phyloP scores from a whole-genome alignment of 2,329 filamentous ascomycete species.

The Cladobotryum mycophilum region DNA sequence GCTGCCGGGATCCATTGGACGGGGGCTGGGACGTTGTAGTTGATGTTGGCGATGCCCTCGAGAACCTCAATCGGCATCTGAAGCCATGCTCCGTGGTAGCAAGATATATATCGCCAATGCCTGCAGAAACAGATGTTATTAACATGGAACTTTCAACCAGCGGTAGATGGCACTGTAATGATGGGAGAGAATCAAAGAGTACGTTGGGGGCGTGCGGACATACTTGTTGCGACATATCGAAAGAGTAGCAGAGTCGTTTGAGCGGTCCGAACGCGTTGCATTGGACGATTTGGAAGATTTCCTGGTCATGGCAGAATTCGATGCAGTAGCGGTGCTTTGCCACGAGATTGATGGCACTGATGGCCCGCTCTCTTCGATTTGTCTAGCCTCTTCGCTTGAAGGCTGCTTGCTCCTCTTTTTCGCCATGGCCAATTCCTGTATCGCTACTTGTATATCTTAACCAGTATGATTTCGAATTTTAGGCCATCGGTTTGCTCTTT shows the following conservation, averaged over 20 bases:
- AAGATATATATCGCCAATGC: conserved; percentile 80
- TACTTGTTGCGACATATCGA: conserved; percentile 60
- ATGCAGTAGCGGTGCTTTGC: not conserved
- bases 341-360: not conserved
- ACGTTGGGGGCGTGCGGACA: conserved; percentile 23
- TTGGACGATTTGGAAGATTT: conserved; percentile 10
- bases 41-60: conserved; percentile 70
- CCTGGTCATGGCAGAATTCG: conserved; percentile 4
- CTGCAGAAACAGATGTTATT: conserved; percentile 34
- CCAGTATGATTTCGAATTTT: not conserved
- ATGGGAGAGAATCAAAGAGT: not conserved
- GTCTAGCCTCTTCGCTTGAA: conserved; percentile 18
- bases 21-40: conserved; percentile 72
- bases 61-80: conserved; percentile 73
- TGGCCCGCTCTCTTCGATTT: not conserved
- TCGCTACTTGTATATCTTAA: too few relatives aligned
- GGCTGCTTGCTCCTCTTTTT: conserved; percentile 43
- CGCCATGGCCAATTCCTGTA: conserved; percentile 28
- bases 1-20: conserved; percentile 70
- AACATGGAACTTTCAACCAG: not conserved
- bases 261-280: not conserved
- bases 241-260: conserved; percentile 15
- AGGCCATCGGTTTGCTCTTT: not conserved
- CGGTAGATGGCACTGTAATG: not conserved
- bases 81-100: conserved; percentile 78